A percentile compares a stretch with the other conserved stretches of the same genome.
Conservation (phyloP, 139 green algal genomes). For the Chlamydomonas eustigma region DNA sequence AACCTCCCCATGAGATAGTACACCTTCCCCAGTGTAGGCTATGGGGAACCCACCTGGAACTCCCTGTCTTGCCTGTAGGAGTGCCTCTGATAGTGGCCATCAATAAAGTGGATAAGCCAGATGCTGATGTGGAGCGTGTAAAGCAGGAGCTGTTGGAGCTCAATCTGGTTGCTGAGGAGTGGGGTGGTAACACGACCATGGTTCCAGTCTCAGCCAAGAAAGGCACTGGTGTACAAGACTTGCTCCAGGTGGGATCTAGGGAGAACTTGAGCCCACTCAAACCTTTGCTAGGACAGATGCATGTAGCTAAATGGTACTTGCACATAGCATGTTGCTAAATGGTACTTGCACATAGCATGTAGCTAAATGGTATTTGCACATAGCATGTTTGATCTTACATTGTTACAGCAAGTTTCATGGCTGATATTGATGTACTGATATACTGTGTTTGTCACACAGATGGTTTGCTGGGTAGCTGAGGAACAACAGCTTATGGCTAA, state of each 20-base stretch:
- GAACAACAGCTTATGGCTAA: constrained; percentile 78
- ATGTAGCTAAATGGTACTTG: no score
- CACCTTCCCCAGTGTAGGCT: no score
- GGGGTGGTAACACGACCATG: constrained; percentile 88
- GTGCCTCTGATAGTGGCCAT: constrained; percentile 88
- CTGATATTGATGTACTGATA: no score
- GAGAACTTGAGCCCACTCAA: no score
- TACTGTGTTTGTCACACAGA: constrained; percentile 43
- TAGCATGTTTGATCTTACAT: no score
- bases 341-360: no score
- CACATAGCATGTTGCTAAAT: no score
- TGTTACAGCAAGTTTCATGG: no score
- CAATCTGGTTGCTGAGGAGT: constrained; percentile 92
- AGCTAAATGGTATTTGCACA: no score
- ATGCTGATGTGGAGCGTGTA: constrained; percentile 81
- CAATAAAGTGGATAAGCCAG: constrained; percentile 95
- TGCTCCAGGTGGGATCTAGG: constrained; percentile 24
- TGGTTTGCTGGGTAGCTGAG: constrained; percentile 81
- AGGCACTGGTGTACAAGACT: constrained; percentile 34
- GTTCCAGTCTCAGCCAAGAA: constrained; percentile 88
- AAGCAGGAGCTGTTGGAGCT: constrained; percentile 82
- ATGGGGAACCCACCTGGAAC: no score
- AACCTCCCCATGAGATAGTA: no score
- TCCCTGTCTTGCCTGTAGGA: constrained; percentile 49
- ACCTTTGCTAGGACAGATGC: no score